Evolutionary conservation across 768 basidiomycete species (phyloP), one percentile per base, ranked within the genome.

Genomic region (Boletus patriciae): DNA sequence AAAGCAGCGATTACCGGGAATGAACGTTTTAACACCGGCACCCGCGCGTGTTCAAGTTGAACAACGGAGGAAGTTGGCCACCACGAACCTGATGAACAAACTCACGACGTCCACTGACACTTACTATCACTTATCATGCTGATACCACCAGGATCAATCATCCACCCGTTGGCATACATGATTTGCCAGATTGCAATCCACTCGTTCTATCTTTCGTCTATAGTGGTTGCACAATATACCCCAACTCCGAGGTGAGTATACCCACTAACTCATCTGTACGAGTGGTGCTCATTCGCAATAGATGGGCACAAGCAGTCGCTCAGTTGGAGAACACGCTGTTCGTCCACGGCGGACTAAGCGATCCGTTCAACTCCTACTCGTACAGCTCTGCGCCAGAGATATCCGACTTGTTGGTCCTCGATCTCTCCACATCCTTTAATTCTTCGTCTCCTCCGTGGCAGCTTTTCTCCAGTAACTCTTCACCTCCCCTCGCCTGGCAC

Each of bases 221-320:
- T 50, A 34, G 66, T 38, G 11, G 13, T 63, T 43, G 65, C 70
- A 15, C 64, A 62, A 45, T 68, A 70, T 42, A 47, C 45, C 21
- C 72, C 70, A 40, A 46, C 54, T 13, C 57, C 70, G 33, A 72
- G 70, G 70, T 52, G 56, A 55, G 65, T 33, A 15, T 54, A 3
- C 23, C 18, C n/a, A 19, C 25, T 3, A 7, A 6, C 21, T 31
- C 9, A 10, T 31, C 40, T 23, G 29, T n/a, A 41, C 7, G 29
- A 43, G 46, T 53, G 42, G 18, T 19, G 33, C 60, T 64, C 33
- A 68, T 38, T 29, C n/a, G 25, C 16, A 38, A 21, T 43, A 94
- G 94, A 77, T 96, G 94, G 94, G 94, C 87, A 29, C 91, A 92
- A 60, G 88, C 90, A 6, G 74, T 77, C 1, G 80, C 83, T 19